Base-by-base conservation (phyloP, 1,284 basidiomycete species). In the Schizophyllum commune region DNA sequence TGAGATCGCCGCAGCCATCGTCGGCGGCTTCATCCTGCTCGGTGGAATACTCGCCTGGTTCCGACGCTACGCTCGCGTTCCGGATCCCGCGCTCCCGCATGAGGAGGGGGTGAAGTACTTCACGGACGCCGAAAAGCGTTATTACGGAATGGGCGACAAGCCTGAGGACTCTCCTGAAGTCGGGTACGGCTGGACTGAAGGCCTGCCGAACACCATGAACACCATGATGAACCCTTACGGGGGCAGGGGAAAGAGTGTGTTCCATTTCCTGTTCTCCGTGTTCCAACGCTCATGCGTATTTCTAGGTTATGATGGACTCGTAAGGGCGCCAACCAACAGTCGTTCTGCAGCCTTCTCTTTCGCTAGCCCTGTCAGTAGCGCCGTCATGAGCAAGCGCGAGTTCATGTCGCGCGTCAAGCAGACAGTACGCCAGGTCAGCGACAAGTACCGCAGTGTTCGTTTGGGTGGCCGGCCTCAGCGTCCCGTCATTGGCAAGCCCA, bases 371-470 rank as follows among this genome's bases (percentile, higher is more conserved):
- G 68, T 63, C 52, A 81, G 77, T 61, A 79, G 83, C 22, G 80
- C 78, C 9, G 75, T 85, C 52, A 84, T 89, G 78, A 83, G 78
- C 69, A 90, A 90, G 70, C 77, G 74, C 22, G 85, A 88, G 67
- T 89, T 90, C 68, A 66, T 89, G 58, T 77, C 78, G 20, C 80
- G 74, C 68, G 77, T 90, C 55, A 80, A 75, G 65, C 75, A 82
- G 56, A 85, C 85, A 7, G 83, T 85, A 39, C 77, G 88, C 61
- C 79, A 83, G 56, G 86, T 89, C 62, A 89, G 88, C 74, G 79
- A 84, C 66, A 83, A 75, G 67, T 83, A 81, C 64, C 72, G 74
- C 9, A 74, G 73, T 52, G 71, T 71, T 57, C 75, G 69, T 53
- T 8, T 54, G 17, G 52, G n/a, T n/a, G 8, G n/a, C 62, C 73